Evolutionary conservation across 139 green algal species (phyloP), one percentile per base, ranked within the genome.

Genomic region (Ettlia oleoabundans): DNA sequence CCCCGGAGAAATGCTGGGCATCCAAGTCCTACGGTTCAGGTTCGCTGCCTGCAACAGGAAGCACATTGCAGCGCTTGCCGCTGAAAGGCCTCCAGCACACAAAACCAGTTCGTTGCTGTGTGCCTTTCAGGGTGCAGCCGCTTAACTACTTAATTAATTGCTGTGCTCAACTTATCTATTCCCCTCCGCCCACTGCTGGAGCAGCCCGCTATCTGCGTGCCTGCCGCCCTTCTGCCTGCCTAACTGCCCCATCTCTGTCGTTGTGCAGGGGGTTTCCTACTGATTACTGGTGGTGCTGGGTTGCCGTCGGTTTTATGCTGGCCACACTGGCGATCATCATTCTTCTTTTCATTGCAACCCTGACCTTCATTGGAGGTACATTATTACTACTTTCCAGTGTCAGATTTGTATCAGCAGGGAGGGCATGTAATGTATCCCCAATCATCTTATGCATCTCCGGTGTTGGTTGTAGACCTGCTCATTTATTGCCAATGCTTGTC

Each of bases 211-310:
- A 15, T 78, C 7, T 66, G 78, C 26, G 5, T 55, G n/a, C 61
- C 28, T 61, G 40, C 43, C 10, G 58, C n/a, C n/a, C n/a, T 65
- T 15, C 55, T 65, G 55, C 55, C 55, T 22, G 18, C 55, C 5
- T 65, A 9, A 5, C 21, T 28, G 18, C 21, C 18, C 1, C 47
- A n/a, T 53, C 33, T 78, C 78, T 1, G n/a, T n/a, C n/a, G n/a
- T n/a, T n/a, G 26, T 67, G 69, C 65, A 64, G 78, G 64, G 83
- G 65, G 24, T 88, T 85, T 28, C 52, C 51, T 21, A 68, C 30
- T 28, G 66, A 74, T 2, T 85, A 85, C 55, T 77, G 83, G 66
- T 81, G 75, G 75, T 55, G 42, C 32, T 88, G 83, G 83, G 52
- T 32, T 4, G 32, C 53, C 8, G 30, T 84, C 18, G 79, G 67